Evolutionary conservation across 352 stramenopile genomes (phyloP).

Genomic region (Lagenidium giganteum): DNA sequence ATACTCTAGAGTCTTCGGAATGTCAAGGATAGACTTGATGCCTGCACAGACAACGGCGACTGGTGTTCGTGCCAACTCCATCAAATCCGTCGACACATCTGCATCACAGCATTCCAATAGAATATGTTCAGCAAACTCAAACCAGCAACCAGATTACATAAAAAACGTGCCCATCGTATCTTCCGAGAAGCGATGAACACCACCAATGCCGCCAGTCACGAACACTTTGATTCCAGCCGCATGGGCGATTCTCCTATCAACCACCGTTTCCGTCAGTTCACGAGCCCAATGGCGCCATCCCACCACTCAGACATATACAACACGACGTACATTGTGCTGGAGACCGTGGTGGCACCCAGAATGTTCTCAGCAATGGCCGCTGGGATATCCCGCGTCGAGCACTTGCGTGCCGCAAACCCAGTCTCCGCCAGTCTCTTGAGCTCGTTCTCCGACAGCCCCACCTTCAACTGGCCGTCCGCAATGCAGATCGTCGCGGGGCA

Average conservation of each 20-base stretch:
- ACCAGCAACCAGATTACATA: not conserved
- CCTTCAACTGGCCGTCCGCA: constrained; percentile 87
- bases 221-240: constrained; percentile 95
- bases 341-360: constrained; percentile 94
- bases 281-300: not conserved
- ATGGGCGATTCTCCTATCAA: constrained; percentile 85
- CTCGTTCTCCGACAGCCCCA: constrained; percentile 53
- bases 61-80: constrained; percentile 93
- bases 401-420: constrained; percentile 58
- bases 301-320: not conserved
- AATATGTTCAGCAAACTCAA: not conserved
- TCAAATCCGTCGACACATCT: constrained; percentile 96
- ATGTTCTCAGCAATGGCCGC: constrained; percentile 69
- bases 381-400: constrained; percentile 81
- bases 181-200: constrained; percentile 95
- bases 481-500: constrained; percentile 96
- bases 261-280: not conserved
- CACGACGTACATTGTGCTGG: constrained; percentile 88
- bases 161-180: constrained; percentile 78
- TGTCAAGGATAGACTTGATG: constrained; percentile 99
- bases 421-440: constrained; percentile 62
- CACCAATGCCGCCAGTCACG: constrained; percentile 96
- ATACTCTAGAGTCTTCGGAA: constrained; percentile 94
- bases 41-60: constrained; percentile 96
- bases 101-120: not conserved